Conservation (phyloP, 208 protist genomes). For the Leishmania martiniquensis region DNA sequence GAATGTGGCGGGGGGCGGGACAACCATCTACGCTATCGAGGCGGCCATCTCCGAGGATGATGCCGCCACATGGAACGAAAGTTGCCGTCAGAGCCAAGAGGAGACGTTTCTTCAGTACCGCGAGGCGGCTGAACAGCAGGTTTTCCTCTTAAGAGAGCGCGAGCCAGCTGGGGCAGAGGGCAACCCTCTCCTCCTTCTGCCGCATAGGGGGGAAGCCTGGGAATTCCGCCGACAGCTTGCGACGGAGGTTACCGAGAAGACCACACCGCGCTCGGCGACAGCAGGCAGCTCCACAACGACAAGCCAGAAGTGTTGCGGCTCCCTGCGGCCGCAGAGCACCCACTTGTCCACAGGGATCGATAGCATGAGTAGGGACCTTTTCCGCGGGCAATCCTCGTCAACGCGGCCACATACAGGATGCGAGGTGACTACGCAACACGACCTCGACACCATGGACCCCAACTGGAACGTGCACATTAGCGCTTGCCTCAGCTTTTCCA, state of each 20-base stretch:
- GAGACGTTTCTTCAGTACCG: constrained; percentile 38
- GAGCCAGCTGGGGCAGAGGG: constrained; percentile 42
- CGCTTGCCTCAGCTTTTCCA: constrained; percentile 49
- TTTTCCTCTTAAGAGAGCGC: constrained; percentile 16
- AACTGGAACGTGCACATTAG: constrained; percentile 30
- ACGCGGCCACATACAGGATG: constrained; percentile 7
- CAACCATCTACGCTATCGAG: constrained; percentile 56
- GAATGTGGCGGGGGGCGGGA: background rate
- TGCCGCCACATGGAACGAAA: constrained; percentile 57
- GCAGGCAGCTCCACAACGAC: background rate
- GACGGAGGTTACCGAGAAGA: constrained; percentile 21
- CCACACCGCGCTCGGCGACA: background rate
- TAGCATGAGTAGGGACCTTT: constrained; percentile 10
- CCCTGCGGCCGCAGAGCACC: constrained; percentile 12
- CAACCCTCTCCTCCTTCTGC: constrained; percentile 48
- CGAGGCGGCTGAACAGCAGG: constrained; percentile 32
- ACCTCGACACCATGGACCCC: constrained; percentile 46
- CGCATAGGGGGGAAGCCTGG: constrained; percentile 36
- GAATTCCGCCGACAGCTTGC: constrained; percentile 35
- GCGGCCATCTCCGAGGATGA: constrained; percentile 47
- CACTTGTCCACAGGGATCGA: constrained; percentile 3
- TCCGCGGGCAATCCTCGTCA: constrained; percentile 8
- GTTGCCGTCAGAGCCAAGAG: constrained; percentile 59
- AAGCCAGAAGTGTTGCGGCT: constrained; percentile 6
- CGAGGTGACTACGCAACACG: constrained; percentile 8